These are phyloP conservation scores for Recurvomyces mirabilis DNA, from an alignment of 495 filamentous ascomycete species.

Conservation along the genomic window DNA sequence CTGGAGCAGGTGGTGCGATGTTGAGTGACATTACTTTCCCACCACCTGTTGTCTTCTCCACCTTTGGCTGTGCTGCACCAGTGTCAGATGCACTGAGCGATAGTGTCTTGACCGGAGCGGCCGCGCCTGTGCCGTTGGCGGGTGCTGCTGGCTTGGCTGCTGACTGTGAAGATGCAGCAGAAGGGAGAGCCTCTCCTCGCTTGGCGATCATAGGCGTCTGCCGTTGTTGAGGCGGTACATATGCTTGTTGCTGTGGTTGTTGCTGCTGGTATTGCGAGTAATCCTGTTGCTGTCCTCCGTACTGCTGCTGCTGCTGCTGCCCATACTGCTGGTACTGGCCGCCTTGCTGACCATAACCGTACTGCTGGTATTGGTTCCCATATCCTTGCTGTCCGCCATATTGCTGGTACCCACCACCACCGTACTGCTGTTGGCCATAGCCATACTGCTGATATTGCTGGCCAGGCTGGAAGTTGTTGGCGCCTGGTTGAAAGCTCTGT, in stretches of 20 bases:
- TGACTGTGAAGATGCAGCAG: constrained; percentile 15
- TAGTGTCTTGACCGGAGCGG: constrained; percentile 54
- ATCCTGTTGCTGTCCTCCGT: constrained; percentile 31
- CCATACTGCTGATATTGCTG: constrained; percentile 48
- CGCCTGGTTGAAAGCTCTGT: constrained; percentile 68
- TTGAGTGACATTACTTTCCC: constrained; percentile 28
- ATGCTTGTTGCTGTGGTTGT: constrained; percentile 41
- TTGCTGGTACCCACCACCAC: constrained; percentile 36
- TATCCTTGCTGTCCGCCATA: constrained; percentile 22
- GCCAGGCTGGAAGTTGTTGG: constrained; percentile 65
- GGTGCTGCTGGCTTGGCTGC: constrained; percentile 38
- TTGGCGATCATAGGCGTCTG: constrained; percentile 58
- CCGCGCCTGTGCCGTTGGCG: constrained; percentile 34
- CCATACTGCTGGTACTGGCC: constrained; percentile 33
- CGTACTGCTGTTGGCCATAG: constrained; percentile 34
- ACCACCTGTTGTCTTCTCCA: constrained; percentile 31
- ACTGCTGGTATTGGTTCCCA: no score
- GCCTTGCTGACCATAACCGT: constrained; percentile 25
- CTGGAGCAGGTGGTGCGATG: constrained; percentile 19
- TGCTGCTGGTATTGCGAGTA: constrained; percentile 41
- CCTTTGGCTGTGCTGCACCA: constrained; percentile 38
- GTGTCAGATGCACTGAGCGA: constrained; percentile 45
- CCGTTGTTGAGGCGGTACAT: constrained; percentile 35
- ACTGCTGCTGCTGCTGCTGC: constrained; percentile 45
- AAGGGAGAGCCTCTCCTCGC: constrained; percentile 37